Evolutionary conservation across 352 stramenopile genomes (phyloP).

Genomic region (Phytophthora vignae): DNA sequence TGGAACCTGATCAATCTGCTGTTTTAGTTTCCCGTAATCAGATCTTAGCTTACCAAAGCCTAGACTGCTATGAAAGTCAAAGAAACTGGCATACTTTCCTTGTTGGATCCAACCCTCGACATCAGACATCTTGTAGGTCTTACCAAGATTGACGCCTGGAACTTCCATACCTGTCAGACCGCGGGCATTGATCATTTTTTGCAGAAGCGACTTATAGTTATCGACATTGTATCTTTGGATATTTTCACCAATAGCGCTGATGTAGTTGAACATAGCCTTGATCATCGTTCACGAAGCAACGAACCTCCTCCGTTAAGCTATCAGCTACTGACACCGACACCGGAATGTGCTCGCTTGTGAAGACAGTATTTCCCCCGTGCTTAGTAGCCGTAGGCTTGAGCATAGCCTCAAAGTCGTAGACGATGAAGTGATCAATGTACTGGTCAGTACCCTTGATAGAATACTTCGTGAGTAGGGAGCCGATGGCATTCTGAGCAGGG

Average conservation of each 20-base stretch:
- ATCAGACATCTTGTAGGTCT: constrained; percentile 10
- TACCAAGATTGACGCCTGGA: constrained; percentile 3
- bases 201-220: constrained; percentile 16
- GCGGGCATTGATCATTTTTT: constrained; percentile 12
- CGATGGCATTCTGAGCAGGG: not conserved
- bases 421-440: constrained; percentile 14
- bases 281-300: constrained; percentile 8
- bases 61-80: constrained; percentile 1
- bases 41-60: not conserved
- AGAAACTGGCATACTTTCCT: constrained; percentile 9
- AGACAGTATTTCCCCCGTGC: constrained; percentile 10
- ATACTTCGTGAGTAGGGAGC: constrained; percentile 9
- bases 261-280: constrained; percentile 11
- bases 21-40: not conserved
- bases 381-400: not conserved
- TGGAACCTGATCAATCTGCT: constrained; percentile 11
- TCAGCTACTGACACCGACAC: constrained; percentile 7
- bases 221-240: constrained; percentile 6
- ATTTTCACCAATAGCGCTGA: not conserved
- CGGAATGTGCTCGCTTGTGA: constrained; percentile 12
- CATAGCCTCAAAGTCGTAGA: constrained; percentile 19
- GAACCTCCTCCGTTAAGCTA: constrained; percentile 9
- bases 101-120: constrained; percentile 7
- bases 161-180: constrained; percentile 14
- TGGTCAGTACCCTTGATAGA: constrained; percentile 11